phyloP scores from a whole-genome alignment of 768 basidiomycete genomes.

The Boletus subcaerulescens region DNA sequence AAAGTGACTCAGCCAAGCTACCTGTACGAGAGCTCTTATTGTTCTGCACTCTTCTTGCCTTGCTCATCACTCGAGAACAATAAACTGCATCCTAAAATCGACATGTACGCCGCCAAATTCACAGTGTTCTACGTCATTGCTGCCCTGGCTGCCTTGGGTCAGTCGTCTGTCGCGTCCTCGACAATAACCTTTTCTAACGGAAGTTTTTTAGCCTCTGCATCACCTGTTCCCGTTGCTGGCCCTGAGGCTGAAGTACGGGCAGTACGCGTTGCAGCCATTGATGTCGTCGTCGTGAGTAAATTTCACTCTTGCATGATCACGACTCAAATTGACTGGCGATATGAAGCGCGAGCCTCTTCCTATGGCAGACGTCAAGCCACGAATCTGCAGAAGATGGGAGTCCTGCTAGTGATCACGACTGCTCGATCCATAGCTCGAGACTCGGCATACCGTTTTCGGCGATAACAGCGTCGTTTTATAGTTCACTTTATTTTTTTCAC shows the following conservation, averaged over 20 bases:
- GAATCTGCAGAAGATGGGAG: constrained; percentile 2
- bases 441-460: not conserved
- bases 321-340: not conserved
- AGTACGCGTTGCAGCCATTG: not conserved
- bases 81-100: constrained; percentile 23
- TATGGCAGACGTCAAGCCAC: constrained; percentile 11
- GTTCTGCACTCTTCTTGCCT: constrained; percentile 19
- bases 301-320: too few species aligned
- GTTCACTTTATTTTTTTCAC: not conserved
- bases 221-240: constrained; percentile 23
- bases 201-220: constrained; percentile 23
- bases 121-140: constrained; percentile 30
- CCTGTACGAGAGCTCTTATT: constrained; percentile 29
- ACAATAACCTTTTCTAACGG: not conserved
- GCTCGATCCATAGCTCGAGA: not conserved
- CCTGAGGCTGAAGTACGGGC: constrained; percentile 9
- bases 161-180: not conserved
- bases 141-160: constrained; percentile 24
- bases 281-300: constrained; percentile 19
- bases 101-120: constrained; percentile 28
- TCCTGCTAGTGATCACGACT: constrained; percentile 15
- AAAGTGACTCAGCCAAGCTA: constrained; percentile 16
- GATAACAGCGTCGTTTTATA: constrained; percentile 5
- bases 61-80: constrained; percentile 23
- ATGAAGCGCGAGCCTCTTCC: constrained; percentile 12